phyloP scores from a whole-genome alignment of 768 basidiomycete genomes.

The Hysterangium stoloniferum region DNA sequence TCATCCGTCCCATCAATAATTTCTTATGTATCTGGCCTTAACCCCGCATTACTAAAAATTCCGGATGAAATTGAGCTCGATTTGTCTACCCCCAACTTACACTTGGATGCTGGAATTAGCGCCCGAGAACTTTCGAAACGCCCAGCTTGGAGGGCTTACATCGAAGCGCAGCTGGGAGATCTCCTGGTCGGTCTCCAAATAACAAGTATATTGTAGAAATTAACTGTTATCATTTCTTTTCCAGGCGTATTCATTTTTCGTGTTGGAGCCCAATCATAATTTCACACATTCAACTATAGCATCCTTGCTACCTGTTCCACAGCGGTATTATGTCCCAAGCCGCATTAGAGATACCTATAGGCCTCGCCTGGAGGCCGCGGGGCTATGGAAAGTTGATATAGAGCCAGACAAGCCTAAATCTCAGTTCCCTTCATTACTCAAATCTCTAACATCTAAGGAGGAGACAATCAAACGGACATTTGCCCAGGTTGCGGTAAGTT shows the following conservation, averaged over 20 bases:
- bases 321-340: constrained; percentile 63
- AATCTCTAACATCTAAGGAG: no score
- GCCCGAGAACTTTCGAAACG: constrained; percentile 42
- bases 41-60: constrained; percentile 10
- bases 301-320: constrained; percentile 54
- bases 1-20: constrained; percentile 54
- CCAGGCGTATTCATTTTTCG: constrained; percentile 60
- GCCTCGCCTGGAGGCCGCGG: constrained; percentile 52
- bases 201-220: neutral
- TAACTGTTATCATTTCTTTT: neutral
- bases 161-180: constrained; percentile 59
- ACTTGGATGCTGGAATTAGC: constrained; percentile 41
- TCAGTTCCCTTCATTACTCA: no score
- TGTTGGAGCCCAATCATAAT: constrained; percentile 45
- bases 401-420: constrained; percentile 36
- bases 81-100: constrained; percentile 23
- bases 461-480: constrained; percentile 46
- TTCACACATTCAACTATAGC: constrained; percentile 49
- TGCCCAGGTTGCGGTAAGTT: constrained; percentile 52
- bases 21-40: constrained; percentile 52
- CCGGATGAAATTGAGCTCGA: constrained; percentile 15
- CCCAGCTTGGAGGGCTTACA: constrained; percentile 57
- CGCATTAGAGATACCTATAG: constrained; percentile 52
- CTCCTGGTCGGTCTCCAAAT: constrained; percentile 47
- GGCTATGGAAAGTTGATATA: constrained; percentile 50